Conservation (phyloP, 116 monocot genomes). For the Zostera marina region DNA sequence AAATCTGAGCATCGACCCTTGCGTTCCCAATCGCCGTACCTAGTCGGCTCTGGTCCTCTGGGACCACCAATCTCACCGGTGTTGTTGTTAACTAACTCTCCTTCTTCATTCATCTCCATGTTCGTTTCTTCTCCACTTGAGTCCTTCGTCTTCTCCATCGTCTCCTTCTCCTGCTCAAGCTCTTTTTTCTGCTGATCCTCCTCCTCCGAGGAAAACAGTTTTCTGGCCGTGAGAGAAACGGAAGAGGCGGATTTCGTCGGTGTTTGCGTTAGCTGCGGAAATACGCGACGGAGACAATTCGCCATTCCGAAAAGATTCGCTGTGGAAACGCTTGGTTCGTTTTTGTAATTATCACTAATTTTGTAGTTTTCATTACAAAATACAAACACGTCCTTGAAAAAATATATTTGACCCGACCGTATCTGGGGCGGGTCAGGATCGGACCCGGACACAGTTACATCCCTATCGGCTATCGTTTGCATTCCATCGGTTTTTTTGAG, state of each 20-base stretch:
- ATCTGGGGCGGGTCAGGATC: no score
- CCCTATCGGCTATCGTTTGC: no score
- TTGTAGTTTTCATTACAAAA: no score
- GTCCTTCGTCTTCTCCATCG: conserved; percentile 7
- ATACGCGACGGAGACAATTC: not conserved
- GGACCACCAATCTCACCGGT: conserved; percentile 75
- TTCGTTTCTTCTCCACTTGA: conserved; percentile 5
- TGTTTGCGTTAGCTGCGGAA: not conserved
- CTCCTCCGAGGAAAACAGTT: not conserved
- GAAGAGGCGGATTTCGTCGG: not conserved
- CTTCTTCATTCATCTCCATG: conserved; percentile 21
- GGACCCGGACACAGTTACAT: no score
- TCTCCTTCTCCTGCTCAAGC: not conserved
- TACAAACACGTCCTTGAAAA: no score
- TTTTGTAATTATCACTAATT: no score
- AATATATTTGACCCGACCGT: no score
- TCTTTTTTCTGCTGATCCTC: not conserved
- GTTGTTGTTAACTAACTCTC: conserved; percentile 35
- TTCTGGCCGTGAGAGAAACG: not conserved
- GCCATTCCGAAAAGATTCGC: not conserved
- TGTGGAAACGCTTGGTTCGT: no score
- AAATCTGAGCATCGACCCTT: conserved; percentile 81
- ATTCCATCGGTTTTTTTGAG: no score
- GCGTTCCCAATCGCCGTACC: conserved; percentile 85
- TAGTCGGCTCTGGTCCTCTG: conserved; percentile 70